Conservation (phyloP, 169 alveolate species). For the Fabrea salina region DNA sequence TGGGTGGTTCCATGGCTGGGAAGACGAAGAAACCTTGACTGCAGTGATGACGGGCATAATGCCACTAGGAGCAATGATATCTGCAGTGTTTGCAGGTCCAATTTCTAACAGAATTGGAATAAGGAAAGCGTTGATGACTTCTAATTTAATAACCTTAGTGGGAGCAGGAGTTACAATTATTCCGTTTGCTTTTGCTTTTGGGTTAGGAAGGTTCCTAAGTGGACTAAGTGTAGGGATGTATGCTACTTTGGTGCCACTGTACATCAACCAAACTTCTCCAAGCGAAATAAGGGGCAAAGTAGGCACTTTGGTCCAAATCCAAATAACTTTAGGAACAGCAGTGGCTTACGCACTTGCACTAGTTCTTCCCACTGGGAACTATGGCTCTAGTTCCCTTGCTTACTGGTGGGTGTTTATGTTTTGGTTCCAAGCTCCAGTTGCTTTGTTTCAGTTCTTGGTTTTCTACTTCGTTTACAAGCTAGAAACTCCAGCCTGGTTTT, state of each 20-base stretch:
- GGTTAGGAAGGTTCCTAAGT: constrained; percentile 26
- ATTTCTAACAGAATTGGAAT: neutral
- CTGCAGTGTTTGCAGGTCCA: neutral
- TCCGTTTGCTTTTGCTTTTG: constrained; percentile 6
- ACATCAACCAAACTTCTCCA: constrained; percentile 10
- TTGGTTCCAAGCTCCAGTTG: neutral
- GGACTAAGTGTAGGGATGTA: constrained; percentile 18
- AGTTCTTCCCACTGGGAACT: constrained; percentile 16
- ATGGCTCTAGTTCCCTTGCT: neutral
- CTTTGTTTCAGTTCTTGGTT: neutral
- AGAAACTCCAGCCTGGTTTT: constrained; percentile 24
- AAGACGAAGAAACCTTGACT: too few relatives aligned
- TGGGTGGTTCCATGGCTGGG: too few relatives aligned
- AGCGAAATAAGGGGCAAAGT: constrained; percentile 6
- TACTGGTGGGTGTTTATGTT: constrained; percentile 18
- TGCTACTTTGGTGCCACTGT: neutral
- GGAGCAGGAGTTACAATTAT: neutral
- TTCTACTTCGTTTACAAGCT: neutral
- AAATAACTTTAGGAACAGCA: neutral
- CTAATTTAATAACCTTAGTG: neutral
- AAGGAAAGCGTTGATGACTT: neutral
- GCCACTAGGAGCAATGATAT: constrained; percentile 18
- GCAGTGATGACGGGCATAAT: constrained; percentile 3
- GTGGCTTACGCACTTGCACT: constrained; percentile 8
- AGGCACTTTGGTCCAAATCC: constrained; percentile 16